A percentile compares a stretch with the other conserved stretches of the same genome.
Evolutionary conservation across 768 basidiomycete species (phyloP).

Genomic region (Cystobasidium onofrii): DNA sequence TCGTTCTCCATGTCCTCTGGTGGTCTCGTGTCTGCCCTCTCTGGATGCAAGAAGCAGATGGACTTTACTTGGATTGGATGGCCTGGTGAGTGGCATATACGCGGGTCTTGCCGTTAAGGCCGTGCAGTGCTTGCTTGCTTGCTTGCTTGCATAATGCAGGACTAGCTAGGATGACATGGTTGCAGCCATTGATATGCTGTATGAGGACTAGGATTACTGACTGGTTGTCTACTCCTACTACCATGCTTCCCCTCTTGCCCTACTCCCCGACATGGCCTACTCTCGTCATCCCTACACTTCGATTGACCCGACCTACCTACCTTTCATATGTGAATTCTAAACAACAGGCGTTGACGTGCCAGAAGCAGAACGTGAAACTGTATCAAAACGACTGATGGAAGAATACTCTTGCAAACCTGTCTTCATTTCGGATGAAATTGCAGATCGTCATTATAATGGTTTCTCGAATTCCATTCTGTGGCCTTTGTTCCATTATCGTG

Average conservation of each 20-base stretch:
- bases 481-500: constrained; percentile 89
- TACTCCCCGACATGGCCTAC: neutral
- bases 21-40: constrained; percentile 91
- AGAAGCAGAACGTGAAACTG: constrained; percentile 74
- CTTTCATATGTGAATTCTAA: neutral
- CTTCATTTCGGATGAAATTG: constrained; percentile 93
- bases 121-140: no score
- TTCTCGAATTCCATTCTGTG: constrained; percentile 99
- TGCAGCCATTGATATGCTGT: no score
- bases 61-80: constrained; percentile 61
- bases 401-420: constrained; percentile 97
- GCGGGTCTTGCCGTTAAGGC: neutral
- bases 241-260: no score
- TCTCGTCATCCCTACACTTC: neutral
- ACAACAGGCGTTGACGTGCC: constrained; percentile 71
- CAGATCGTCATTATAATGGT: constrained; percentile 96
- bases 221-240: no score
- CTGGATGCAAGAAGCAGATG: constrained; percentile 96
- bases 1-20: constrained; percentile 98
- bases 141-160: no score
- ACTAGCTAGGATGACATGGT: no score
- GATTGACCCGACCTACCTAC: neutral
- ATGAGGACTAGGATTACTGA: no score
- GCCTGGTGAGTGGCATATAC: constrained; percentile 35
- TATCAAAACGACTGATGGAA: constrained; percentile 84